phyloP scores from a whole-genome alignment of 768 basidiomycete genomes.

The Saitozyma podzolica region DNA sequence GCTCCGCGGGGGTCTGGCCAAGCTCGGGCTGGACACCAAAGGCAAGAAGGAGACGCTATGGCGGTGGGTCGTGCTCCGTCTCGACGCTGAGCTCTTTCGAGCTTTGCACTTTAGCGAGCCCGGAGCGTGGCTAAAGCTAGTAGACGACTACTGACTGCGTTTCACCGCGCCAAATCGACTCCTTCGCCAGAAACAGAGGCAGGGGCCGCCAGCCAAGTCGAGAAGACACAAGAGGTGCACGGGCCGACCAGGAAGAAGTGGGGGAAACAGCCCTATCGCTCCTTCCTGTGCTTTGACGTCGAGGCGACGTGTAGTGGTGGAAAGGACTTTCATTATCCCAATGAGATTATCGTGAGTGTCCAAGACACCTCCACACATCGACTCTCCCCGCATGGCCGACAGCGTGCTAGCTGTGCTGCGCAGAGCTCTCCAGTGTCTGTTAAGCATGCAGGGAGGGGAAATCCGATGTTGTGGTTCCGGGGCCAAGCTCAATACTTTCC shows the following conservation, averaged over 20 bases:
- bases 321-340: constrained; percentile 76
- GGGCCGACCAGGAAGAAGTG: constrained; percentile 5
- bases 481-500: background rate
- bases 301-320: constrained; percentile 56
- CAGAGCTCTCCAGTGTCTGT: background rate
- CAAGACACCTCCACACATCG: background rate
- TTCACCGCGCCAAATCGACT: constrained; percentile 7
- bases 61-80: constrained; percentile 43
- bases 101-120: background rate
- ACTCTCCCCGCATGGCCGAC: too few species aligned
- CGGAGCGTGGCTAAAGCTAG: background rate
- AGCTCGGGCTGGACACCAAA: constrained; percentile 47
- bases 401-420: too few species aligned
- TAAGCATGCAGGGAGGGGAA: background rate
- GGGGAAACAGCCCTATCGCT: constrained; percentile 59
- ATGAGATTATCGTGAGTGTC: constrained; percentile 86
- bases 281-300: constrained; percentile 80
- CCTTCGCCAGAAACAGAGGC: too few species aligned
- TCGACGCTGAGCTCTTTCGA: constrained; percentile 1
- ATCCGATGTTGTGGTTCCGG: background rate
- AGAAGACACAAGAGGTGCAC: background rate
- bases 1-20: constrained; percentile 40
- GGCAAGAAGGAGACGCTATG: constrained; percentile 54
- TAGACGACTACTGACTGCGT: background rate
- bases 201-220: too few species aligned